Conservation (phyloP, 2,329 filamentous ascomycete species). For the Aspergillus transmontanensis region DNA sequence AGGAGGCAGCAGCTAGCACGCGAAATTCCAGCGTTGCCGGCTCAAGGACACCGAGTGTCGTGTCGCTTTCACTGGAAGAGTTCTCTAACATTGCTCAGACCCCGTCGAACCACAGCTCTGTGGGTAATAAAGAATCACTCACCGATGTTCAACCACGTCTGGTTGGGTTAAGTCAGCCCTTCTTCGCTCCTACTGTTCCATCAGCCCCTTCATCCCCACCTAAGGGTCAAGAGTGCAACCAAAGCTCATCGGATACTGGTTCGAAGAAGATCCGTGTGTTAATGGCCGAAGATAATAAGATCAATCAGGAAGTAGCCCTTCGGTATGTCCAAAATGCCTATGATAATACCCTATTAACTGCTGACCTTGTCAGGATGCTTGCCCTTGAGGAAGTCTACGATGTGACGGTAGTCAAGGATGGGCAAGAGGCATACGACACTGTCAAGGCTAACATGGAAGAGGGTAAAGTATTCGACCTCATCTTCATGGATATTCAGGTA, state of each 20-base stretch:
- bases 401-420: constrained; percentile 83
- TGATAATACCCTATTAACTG: neutral
- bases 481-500: constrained; percentile 85
- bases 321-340: constrained; percentile 34
- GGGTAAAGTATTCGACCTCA: constrained; percentile 75
- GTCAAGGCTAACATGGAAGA: constrained; percentile 81
- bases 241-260: constrained; percentile 44
- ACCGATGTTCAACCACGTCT: constrained; percentile 72
- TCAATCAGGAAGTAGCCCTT: constrained; percentile 64
- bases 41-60: constrained; percentile 34
- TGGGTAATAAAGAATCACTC: constrained; percentile 22
- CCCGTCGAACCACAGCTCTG: constrained; percentile 25
- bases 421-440: constrained; percentile 82
- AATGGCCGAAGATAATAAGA: constrained; percentile 78
- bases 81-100: constrained; percentile 25
- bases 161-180: constrained; percentile 80
- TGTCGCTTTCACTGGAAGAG: constrained; percentile 26
- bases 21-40: constrained; percentile 28
- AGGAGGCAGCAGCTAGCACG: constrained; percentile 59
- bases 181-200: constrained; percentile 55
- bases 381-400: constrained; percentile 59
- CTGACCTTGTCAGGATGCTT: constrained; percentile 50
- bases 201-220: constrained; percentile 24
- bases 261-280: constrained; percentile 72
- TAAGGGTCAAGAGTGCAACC: neutral